Conservation (phyloP, 345 rosid species). For the Adansonia digitata region DNA sequence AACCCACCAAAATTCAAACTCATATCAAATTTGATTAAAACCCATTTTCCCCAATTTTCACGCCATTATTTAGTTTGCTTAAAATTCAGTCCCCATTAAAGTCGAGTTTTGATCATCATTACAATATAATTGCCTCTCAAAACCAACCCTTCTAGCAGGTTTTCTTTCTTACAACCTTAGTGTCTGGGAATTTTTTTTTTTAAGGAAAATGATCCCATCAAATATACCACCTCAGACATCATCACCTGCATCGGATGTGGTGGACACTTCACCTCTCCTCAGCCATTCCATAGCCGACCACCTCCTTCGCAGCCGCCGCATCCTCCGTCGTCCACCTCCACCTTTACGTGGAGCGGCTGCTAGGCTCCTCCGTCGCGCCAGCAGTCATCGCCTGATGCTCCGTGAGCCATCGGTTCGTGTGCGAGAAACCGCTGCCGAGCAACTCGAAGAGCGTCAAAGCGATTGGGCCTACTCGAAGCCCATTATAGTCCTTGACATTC, state of each 20-base stretch:
- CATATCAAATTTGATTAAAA: not conserved
- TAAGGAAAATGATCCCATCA: constrained; percentile 31
- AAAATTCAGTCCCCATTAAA: not conserved
- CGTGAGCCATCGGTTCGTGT: constrained; percentile 74
- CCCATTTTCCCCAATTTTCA: not conserved
- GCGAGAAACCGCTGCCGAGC: constrained; percentile 85
- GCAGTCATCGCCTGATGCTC: constrained; percentile 76
- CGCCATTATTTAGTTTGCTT: not conserved
- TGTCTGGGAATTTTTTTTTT: not conserved
- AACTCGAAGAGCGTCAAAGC: constrained; percentile 75
- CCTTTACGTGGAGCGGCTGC: constrained; percentile 58
- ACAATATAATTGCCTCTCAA: constrained; percentile 11
- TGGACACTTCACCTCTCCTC: constrained; percentile 53
- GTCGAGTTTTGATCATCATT: not conserved
- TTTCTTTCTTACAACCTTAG: not conserved
- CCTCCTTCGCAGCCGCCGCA: constrained; percentile 54
- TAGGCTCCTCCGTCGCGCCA: constrained; percentile 68
- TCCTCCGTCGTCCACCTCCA: constrained; percentile 47
- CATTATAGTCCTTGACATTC: constrained; percentile 52
- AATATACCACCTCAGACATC: constrained; percentile 28
- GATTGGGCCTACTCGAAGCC: constrained; percentile 82
- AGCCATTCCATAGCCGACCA: constrained; percentile 34
- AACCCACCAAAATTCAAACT: constrained; percentile 18
- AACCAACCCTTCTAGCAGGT: not conserved
- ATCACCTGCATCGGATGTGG: constrained; percentile 23